Percentiles rank a stretch among this genome's conserved stretches.
These are phyloP conservation scores for Trichoderma sp. DNA, from an alignment of 2,329 filamentous ascomycete species.

Conservation along the genomic window DNA sequence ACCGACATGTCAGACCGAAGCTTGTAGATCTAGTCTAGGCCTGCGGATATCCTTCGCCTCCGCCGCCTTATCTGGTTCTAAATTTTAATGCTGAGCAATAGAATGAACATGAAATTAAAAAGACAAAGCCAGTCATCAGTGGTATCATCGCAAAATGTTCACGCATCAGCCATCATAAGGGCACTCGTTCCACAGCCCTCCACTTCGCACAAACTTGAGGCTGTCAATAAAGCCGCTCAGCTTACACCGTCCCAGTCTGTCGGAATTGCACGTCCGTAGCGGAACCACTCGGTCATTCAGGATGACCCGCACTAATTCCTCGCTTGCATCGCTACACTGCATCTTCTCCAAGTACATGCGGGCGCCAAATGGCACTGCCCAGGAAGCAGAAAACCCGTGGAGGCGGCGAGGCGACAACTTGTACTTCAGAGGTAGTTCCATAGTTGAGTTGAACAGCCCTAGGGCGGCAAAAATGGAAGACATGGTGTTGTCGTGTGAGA, in stretches of 20 bases:
- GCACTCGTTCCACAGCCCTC: slow-evolving; percentile 73
- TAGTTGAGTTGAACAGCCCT: slow-evolving; percentile 70
- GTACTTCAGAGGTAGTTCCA: slow-evolving; percentile 49
- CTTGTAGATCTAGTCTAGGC: neutral
- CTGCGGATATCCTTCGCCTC: neutral
- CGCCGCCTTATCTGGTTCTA: neutral
- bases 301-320: slow-evolving; percentile 74
- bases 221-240: slow-evolving; percentile 70
- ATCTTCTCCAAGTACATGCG: slow-evolving; percentile 88
- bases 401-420: slow-evolving; percentile 50
- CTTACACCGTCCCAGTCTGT: slow-evolving; percentile 67
- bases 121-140: neutral
- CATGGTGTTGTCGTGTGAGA: slow-evolving; percentile 90
- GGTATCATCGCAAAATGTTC: neutral
- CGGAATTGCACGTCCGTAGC: slow-evolving; percentile 66
- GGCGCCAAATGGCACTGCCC: slow-evolving; percentile 78
- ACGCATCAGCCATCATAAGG: neutral
- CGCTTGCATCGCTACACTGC: slow-evolving; percentile 51
- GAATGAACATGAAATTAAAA: neutral
- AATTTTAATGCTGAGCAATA: neutral
- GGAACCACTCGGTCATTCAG: slow-evolving; percentile 81
- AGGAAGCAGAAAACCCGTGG: slow-evolving; percentile 70
- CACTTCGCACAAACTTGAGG: slow-evolving; percentile 67
- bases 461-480: slow-evolving; percentile 71
- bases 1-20: neutral